phyloP scores from a whole-genome alignment of 805 yeast genomes.

The Barnettozyma salicaria region DNA sequence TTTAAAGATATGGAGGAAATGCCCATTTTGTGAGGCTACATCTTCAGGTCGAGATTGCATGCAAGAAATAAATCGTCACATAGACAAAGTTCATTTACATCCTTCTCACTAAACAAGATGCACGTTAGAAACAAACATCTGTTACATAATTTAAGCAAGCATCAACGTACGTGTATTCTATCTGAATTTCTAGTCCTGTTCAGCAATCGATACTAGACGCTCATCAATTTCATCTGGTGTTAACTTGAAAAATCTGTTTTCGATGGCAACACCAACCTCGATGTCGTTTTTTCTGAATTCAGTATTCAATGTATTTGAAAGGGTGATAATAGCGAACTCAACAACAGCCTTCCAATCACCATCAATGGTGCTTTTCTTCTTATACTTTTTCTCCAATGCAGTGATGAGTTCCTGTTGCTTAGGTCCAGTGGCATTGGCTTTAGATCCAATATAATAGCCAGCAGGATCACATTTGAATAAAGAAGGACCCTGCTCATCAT shows the following conservation, averaged over 20 bases:
- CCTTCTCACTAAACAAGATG: too few species aligned
- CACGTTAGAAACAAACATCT: background rate
- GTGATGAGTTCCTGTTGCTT: constrained; percentile 95
- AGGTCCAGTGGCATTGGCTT: constrained; percentile 94
- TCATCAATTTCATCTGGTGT: constrained; percentile 89
- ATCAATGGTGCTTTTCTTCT: constrained; percentile 58
- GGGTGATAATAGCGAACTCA: constrained; percentile 80
- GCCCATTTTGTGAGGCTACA: background rate
- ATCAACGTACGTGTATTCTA: constrained; percentile 4
- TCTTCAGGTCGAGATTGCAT: background rate
- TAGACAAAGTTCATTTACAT: too few species aligned
- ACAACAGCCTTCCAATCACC: constrained; percentile 89
- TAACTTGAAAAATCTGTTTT: constrained; percentile 63
- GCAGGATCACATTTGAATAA: constrained; percentile 96
- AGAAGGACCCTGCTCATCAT: constrained; percentile 85
- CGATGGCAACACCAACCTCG: constrained; percentile 85
- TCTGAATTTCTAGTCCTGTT: constrained; percentile 60
- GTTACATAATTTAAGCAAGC: background rate
- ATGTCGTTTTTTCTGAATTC: constrained; percentile 92
- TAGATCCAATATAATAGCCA: constrained; percentile 86
- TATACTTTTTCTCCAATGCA: constrained; percentile 82
- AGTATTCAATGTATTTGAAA: constrained; percentile 82
- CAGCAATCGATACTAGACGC: constrained; percentile 90
- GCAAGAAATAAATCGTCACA: too few species aligned
- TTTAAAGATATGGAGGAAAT: background rate